phyloP scores from a whole-genome alignment of 192 early-diverging fungal species.

The Backusella luteola region DNA sequence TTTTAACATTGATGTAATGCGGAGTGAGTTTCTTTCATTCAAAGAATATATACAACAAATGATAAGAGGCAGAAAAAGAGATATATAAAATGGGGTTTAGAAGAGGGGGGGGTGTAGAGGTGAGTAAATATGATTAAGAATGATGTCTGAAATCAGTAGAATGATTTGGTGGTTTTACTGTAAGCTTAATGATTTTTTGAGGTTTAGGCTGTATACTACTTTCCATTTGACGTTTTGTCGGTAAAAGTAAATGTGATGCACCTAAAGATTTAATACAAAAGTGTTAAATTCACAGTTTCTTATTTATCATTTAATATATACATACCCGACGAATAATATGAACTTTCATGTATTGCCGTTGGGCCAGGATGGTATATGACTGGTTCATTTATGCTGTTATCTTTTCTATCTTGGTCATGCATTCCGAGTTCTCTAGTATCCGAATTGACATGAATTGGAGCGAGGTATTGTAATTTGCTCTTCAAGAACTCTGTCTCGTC shows the following conservation, averaged over 20 bases:
- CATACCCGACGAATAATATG: neutral
- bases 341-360: neutral
- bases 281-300: neutral
- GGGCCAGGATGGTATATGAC: neutral
- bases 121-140: neutral
- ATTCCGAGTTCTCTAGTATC: neutral
- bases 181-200: slow-evolving; percentile 8
- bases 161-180: slow-evolving; percentile 5
- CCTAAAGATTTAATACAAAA: neutral
- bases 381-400: neutral
- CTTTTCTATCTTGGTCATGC: neutral
- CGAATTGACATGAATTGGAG: slow-evolving; percentile 16
- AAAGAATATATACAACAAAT: neutral
- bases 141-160: slow-evolving; percentile 1
- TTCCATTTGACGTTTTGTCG: neutral
- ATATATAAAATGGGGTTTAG: neutral
- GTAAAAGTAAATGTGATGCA: neutral
- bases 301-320: neutral
- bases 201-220: neutral
- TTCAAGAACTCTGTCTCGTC: slow-evolving; percentile 41
- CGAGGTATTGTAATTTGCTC: slow-evolving; percentile 36
- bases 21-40: neutral
- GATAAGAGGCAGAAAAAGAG: neutral
- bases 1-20: neutral
- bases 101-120: neutral